Conservation (phyloP, 1,139 yeast genomes). For the Diutina neorugosa region DNA sequence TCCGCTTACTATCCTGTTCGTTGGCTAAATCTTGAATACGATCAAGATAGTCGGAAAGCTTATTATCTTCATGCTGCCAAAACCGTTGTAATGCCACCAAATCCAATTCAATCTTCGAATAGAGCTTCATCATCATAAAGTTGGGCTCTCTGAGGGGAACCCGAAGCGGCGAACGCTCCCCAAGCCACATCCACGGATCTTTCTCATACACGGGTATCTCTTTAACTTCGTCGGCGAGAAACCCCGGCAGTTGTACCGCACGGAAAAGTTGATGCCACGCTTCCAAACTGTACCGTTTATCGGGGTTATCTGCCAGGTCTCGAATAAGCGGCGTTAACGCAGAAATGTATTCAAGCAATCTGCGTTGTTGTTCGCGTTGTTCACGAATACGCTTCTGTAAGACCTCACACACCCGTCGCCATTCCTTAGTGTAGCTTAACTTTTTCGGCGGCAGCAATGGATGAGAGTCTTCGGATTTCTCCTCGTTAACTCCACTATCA, state of each 20-base stretch:
- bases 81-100: background rate
- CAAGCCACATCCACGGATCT: conserved; percentile 35
- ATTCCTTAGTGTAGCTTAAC: conserved; percentile 1
- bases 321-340: conserved; percentile 17
- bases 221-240: conserved; percentile 11
- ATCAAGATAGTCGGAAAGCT: background rate
- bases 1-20: background rate
- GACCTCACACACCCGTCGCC: background rate
- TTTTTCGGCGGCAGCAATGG: background rate
- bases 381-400: conserved; percentile 9
- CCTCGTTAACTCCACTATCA: background rate
- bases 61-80: background rate
- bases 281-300: conserved; percentile 19
- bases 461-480: background rate
- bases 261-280: conserved; percentile 20
- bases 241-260: conserved; percentile 13
- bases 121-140: conserved; percentile 34
- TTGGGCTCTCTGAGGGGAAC: conserved; percentile 58
- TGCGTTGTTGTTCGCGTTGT: background rate
- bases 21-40: background rate
- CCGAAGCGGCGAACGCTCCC: conserved; percentile 52
- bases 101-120: background rate
- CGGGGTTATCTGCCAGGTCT: conserved; percentile 22
- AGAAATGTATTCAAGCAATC: background rate
- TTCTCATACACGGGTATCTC: conserved; percentile 6